A percentile compares a stretch with the other conserved stretches of the same genome.
Evolutionary conservation across 2,329 filamentous ascomycete genomes (phyloP).

Genomic region (Pestalotiopsis sp.): DNA sequence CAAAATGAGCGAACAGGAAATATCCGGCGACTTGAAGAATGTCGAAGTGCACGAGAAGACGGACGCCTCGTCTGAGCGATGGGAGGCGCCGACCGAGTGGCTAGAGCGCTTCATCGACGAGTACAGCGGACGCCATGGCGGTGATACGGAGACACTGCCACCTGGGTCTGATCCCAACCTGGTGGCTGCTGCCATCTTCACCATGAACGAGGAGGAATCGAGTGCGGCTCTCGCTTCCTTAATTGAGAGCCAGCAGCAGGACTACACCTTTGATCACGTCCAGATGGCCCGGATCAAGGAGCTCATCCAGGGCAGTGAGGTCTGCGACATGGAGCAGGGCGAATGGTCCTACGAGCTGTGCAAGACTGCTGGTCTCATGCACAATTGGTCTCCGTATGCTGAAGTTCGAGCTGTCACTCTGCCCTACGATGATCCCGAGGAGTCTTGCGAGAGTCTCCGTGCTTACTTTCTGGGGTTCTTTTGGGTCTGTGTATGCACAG

Average conservation of each 20-base stretch:
- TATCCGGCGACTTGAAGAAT: neutral
- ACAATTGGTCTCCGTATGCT: slow-evolving; percentile 38
- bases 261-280: slow-evolving; percentile 28
- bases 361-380: slow-evolving; percentile 31
- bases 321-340: slow-evolving; percentile 27
- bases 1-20: neutral
- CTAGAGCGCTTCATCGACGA: slow-evolving; percentile 25
- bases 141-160: slow-evolving; percentile 24
- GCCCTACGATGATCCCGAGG: slow-evolving; percentile 27
- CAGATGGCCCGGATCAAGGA: slow-evolving; percentile 22
- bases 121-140: slow-evolving; percentile 27
- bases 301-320: slow-evolving; percentile 23
- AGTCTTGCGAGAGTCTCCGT: slow-evolving; percentile 29
- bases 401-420: slow-evolving; percentile 44
- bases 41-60: slow-evolving; percentile 6
- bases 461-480: slow-evolving; percentile 28
- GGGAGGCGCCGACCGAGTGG: slow-evolving; percentile 21
- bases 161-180: slow-evolving; percentile 26
- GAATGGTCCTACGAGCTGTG: slow-evolving; percentile 29
- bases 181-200: slow-evolving; percentile 24
- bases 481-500: slow-evolving; percentile 22
- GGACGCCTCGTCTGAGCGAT: neutral
- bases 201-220: slow-evolving; percentile 24
- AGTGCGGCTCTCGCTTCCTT: slow-evolving; percentile 17
- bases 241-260: slow-evolving; percentile 23